These are phyloP conservation scores for Solanum piurae DNA, from an alignment of 257 asterid species.

Conservation along the genomic window DNA sequence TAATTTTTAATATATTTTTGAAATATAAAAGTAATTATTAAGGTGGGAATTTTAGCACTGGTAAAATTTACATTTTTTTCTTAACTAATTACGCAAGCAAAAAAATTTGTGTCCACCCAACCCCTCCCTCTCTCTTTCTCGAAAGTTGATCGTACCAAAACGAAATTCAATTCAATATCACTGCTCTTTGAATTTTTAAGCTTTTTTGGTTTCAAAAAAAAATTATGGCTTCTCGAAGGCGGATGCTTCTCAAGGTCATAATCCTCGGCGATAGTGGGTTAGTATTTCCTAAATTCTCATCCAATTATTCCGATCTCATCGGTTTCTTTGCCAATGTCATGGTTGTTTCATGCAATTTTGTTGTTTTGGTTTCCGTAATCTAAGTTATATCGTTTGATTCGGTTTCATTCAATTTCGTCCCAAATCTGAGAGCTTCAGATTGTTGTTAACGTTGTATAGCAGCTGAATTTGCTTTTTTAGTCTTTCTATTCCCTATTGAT, in stretches of 20 bases:
- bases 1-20: too few species aligned
- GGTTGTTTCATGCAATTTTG: neutral
- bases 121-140: neutral
- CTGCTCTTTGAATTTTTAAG: neutral
- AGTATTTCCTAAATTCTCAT: neutral
- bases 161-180: neutral
- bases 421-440: neutral
- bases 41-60: neutral
- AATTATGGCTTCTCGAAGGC: constrained; percentile 34
- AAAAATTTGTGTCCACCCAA: neutral
- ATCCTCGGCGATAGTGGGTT: constrained; percentile 48
- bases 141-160: neutral
- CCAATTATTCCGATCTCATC: neutral
- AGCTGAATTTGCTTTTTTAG: neutral
- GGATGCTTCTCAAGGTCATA: constrained; percentile 43
- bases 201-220: neutral
- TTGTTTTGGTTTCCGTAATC: neutral
- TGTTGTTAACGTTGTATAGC: neutral
- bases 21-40: too few species aligned
- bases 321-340: neutral
- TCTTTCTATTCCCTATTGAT: neutral
- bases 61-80: neutral
- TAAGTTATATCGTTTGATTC: neutral
- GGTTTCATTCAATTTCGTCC: neutral
- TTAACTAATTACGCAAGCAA: neutral